phyloP scores from a whole-genome alignment of 192 early-diverging fungal genomes.

The Geranomyces michiganensis region DNA sequence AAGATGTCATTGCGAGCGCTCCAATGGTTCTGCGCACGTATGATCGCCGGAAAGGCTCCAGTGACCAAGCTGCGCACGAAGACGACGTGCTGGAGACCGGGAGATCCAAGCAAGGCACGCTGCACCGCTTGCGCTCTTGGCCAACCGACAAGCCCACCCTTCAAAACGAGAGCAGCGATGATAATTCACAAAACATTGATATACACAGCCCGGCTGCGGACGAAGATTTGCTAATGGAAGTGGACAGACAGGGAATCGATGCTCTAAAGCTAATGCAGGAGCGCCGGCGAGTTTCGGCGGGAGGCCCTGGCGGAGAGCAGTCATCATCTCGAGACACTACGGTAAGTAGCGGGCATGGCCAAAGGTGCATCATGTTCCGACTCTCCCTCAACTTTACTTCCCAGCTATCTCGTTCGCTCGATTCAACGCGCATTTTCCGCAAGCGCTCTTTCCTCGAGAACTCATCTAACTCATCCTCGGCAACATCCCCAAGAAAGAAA shows the following conservation, averaged over 20 bases:
- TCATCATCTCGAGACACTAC: neutral
- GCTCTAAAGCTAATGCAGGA: slow-evolving; percentile 11
- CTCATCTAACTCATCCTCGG: neutral
- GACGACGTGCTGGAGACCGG: too few relatives aligned
- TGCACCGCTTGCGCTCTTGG: neutral
- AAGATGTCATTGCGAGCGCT: slow-evolving; percentile 14
- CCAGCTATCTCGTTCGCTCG: neutral
- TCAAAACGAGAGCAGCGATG: neutral
- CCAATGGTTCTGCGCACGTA: neutral
- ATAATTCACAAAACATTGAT: neutral
- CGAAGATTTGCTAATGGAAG: neutral
- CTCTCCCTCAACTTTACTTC: neutral
- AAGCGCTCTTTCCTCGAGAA: slow-evolving; percentile 11
- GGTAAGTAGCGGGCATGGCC: too few relatives aligned
- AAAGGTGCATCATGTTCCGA: too few relatives aligned
- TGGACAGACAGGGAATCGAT: slow-evolving; percentile 15
- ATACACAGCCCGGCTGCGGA: neutral
- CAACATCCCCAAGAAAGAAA: slow-evolving; percentile 7
- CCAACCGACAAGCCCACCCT: neutral
- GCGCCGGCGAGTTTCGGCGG: neutral
- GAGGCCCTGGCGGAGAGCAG: neutral
- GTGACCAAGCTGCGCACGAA: too few relatives aligned
- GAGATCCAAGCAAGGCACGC: neutral
- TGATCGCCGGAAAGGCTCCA: neutral
- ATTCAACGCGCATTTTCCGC: slow-evolving; percentile 2